A percentile compares a stretch with the other conserved stretches of the same genome.
Evolutionary conservation across 305 asterid species (phyloP).

Genomic region (Petunia hybrid): DNA sequence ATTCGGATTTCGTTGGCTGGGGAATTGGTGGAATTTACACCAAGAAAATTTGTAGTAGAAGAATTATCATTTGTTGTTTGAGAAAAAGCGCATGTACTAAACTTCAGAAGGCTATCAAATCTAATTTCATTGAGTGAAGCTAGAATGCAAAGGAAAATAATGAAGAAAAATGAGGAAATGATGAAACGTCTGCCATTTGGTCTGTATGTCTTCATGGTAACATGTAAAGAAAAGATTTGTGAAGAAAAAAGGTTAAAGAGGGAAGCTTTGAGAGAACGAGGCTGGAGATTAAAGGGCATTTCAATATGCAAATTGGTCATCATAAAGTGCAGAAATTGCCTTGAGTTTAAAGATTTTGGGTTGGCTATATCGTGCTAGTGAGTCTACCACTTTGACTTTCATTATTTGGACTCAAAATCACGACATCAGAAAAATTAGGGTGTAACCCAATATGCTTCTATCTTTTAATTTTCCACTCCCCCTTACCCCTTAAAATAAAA

Average conservation of each 20-base stretch:
- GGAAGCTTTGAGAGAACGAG: background rate
- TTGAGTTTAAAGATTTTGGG: constrained; percentile 48
- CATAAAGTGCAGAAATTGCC: constrained; percentile 42
- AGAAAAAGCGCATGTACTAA: constrained; percentile 59
- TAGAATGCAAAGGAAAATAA: constrained; percentile 64
- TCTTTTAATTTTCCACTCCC: background rate
- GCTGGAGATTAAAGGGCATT: constrained; percentile 32
- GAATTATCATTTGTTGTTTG: background rate
- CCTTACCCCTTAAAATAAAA: background rate
- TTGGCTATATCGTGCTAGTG: constrained; percentile 47
- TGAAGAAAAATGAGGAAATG: constrained; percentile 60
- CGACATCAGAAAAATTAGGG: background rate
- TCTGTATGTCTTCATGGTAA: constrained; percentile 53
- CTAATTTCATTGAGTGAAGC: constrained; percentile 77
- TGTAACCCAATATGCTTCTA: background rate
- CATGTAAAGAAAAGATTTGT: constrained; percentile 31
- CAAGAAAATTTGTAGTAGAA: background rate
- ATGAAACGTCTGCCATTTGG: constrained; percentile 57
- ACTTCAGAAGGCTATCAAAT: constrained; percentile 53
- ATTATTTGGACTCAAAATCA: background rate
- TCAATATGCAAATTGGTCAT: constrained; percentile 31
- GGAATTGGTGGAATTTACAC: constrained; percentile 21
- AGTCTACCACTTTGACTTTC: constrained; percentile 58
- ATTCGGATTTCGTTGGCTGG: constrained; percentile 55
- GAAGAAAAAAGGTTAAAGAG: constrained; percentile 19